Percentiles rank a stretch among this genome's conserved stretches.
These are phyloP conservation scores for Ophiostoma himal-ulmi DNA, from an alignment of 2,329 filamentous ascomycete genomes.

Conservation along the genomic window DNA sequence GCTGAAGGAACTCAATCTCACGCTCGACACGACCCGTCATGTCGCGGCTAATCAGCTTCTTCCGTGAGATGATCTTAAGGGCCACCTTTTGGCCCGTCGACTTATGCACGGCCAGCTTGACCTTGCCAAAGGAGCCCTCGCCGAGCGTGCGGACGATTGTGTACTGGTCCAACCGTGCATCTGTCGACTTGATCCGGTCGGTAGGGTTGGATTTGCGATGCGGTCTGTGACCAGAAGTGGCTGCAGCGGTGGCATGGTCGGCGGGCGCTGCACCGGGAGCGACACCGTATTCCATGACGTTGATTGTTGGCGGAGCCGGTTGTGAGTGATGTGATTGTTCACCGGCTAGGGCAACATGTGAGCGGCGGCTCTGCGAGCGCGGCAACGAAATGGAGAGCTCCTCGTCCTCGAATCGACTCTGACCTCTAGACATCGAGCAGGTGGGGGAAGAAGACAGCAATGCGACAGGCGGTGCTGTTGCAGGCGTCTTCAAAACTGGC, in stretches of 20 bases:
- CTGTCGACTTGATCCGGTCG: slow-evolving; percentile 32
- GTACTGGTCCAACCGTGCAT: slow-evolving; percentile 62
- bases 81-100: slow-evolving; percentile 92
- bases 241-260: slow-evolving; percentile 25
- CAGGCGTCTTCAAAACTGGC: background rate
- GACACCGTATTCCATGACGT: slow-evolving; percentile 32
- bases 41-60: slow-evolving; percentile 92
- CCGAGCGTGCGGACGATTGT: slow-evolving; percentile 84
- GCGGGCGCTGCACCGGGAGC: slow-evolving; percentile 22
- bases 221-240: slow-evolving; percentile 20
- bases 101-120: slow-evolving; percentile 91
- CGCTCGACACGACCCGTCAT: slow-evolving; percentile 97
- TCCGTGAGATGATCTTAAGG: slow-evolving; percentile 93
- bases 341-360: slow-evolving; percentile 20
- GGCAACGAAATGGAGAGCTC: slow-evolving; percentile 74
- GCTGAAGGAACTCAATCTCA: slow-evolving; percentile 95
- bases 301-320: slow-evolving; percentile 34
- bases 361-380: slow-evolving; percentile 56
- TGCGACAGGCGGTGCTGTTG: background rate
- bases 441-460: background rate
- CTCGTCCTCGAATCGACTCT: slow-evolving; percentile 66
- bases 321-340: slow-evolving; percentile 24
- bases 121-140: slow-evolving; percentile 96
- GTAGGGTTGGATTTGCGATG: slow-evolving; percentile 21
- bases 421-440: slow-evolving; percentile 41